Base-by-base conservation (phyloP, 495 filamentous ascomycete genomes). In the Bathelium albidoporum region DNA sequence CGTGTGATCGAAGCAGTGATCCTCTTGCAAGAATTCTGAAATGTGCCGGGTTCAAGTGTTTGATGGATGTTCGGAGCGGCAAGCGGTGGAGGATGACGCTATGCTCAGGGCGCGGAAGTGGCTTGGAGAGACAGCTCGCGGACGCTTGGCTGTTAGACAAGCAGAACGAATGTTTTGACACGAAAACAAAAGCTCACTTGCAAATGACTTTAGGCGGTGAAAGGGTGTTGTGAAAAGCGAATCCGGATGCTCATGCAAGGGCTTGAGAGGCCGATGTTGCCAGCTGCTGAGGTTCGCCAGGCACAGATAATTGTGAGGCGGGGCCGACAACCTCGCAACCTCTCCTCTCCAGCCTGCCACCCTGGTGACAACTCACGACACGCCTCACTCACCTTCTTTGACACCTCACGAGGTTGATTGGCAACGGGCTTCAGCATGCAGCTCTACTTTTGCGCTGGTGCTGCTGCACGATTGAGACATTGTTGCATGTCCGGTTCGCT, bases 71-170 rank as follows among this genome's bases (percentile, higher is more conserved):
- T 55, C 49, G 24, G 24, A 24, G 49, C 24, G 24, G 49, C 49
- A 55, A 55, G 49, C 49, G 49, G 49, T 55, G 49, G 49, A 55
- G 49, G 49, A 55, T 55, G 49, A 55, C 49, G 49, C 49, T 28
- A 29, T 26, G 9, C 22, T 29, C 22, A 20, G 12, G 49, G 9
- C 9, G 49, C 24, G 49, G 24, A 16, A 55, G 24, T 55, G 24
- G 49, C 49, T 55, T 55, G 49, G 20, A 29, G 49, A 7, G 20
- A 20, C 49, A 20, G 18, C 44, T 49, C 29, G 26, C 7, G 49
- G n/a, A 29, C 5, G 49, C 49, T 29, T 11, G 2, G 24, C 2
- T 16, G n/a, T 55, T 55, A 55, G 49, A 16, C 29, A 55, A 55
- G 49, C 49, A 55, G 24, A 24, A 26, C 26, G 22, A 24, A 20